Base-by-base conservation (phyloP, 257 asterid genomes). In the Solanum clarkiae region DNA sequence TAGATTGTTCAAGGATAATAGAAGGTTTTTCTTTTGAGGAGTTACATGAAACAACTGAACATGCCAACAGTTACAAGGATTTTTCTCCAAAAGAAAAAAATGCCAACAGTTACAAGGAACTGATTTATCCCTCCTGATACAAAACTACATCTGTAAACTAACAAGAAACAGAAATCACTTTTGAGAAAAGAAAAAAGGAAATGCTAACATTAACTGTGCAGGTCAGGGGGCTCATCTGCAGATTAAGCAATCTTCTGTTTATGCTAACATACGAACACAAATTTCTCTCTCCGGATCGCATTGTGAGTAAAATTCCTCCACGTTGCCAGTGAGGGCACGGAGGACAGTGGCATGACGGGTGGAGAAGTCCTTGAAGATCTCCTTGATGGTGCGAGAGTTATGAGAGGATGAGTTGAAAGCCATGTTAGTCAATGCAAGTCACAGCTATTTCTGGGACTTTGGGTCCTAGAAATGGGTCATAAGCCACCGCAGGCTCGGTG, bases 211-310 rank as follows among this genome's bases (percentile, higher is more conserved):
- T 3, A 36, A 36, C 40, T 44, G 60, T 49, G 81, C 81, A 47
- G 60, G 81, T 74, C 59, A 47, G 44, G 60, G 81, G 81, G 60
- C 2, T 74, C 81, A 74, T 47, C 81, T 74, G 81, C 81, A 74
- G 81, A 74, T 74, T 22, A 47, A 47, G 40, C 13, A 47, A 47
- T 49, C 81, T 74, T 74, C 18, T 47, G 36, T 22, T 74, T 74
- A 47, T 74, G 81, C 57, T 49, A 74, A 74, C 81, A 74, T 22
- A 85, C 82, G 80, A 85, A 85, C 87, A 85, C 87, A 85, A 85
- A 68, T 85, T 85, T 85, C 87, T 79, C 83, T 85, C 62, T 85
- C 87, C 68, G 87, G 87, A 80, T 85, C 87, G 60, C 87, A 85
- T 10, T 80, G 87, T 63, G 87, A 65, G 85, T 80, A 81, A 20